Base-by-base conservation (phyloP, 352 stramenopile genomes). In the Globisporangium carolinianum region DNA sequence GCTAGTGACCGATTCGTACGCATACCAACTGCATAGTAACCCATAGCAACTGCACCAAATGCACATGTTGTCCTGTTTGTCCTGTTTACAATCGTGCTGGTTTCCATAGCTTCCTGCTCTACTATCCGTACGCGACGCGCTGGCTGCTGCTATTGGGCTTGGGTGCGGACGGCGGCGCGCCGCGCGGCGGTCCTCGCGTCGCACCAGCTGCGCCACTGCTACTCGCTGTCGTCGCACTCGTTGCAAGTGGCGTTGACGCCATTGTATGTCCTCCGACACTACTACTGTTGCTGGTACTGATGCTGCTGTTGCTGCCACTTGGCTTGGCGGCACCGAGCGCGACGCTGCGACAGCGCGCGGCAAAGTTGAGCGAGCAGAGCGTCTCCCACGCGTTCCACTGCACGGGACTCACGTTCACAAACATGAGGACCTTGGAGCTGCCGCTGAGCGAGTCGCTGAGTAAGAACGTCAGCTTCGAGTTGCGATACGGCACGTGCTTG, bases 401-500 rank as follows among this genome's bases (percentile, higher is more conserved):
- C 32, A 94, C 87, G 6, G 91, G 87, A 47, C 80, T 92, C 50
- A 96, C 72, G 63, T 97, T 96, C 36, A 89, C 84, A 52, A 92
- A 91, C 82, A 92, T 91, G 55, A 91, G 70, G 53, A 89, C 79
- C 57, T 94, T 93, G 14, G 81, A 91, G 58, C 84, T 88, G 10
- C 80, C 83, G 62, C 79, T 87, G 8, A 94, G 61, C 17, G 73
- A 92, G 49, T 94, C 83, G 66, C 95, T 83, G 11, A 96, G 67
- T 55, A 96, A 47, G 63, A 93, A 95, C 47, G 86, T 97, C 32
- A 98, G 83, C 68, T 98, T 99, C 8, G 88, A 98, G 71, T 98
- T 96, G 17, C 96, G 86, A 63, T 98, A 98, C 14, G 94, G 96
- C 15, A 98, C 87, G 71, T 99, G 94, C 64, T 98, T 95, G 60